These are phyloP conservation scores for Verbena officinalis DNA, from an alignment of 257 asterid genomes.

Conservation along the genomic window DNA sequence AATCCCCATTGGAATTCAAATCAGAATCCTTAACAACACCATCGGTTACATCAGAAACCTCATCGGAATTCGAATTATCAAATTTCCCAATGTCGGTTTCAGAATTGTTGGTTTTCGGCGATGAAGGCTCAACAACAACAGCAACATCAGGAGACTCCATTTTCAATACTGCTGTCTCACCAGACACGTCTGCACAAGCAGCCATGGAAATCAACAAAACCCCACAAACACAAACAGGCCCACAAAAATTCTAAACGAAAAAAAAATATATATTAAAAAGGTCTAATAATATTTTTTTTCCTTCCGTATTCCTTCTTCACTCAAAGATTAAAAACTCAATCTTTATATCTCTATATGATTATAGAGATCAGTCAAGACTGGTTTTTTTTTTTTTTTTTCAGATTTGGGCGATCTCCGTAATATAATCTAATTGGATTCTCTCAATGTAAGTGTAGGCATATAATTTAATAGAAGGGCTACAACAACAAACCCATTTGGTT, in stretches of 20 bases:
- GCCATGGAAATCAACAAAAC: constrained; percentile 61
- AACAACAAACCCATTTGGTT: constrained; percentile 43
- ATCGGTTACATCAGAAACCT: constrained; percentile 33
- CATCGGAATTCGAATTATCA: constrained; percentile 39
- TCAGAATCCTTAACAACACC: constrained; percentile 54
- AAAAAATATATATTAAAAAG: constrained; percentile 18
- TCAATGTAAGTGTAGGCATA: constrained; percentile 6
- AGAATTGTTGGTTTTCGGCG: constrained; percentile 40
- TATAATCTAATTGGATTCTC: constrained; percentile 38
- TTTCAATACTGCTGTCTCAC: constrained; percentile 56
- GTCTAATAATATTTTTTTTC: constrained; percentile 14
- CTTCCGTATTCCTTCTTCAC: constrained; percentile 20
- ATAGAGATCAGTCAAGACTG: constrained; percentile 49
- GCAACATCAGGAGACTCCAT: constrained; percentile 44
- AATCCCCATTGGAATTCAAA: constrained; percentile 40
- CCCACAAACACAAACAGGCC: constrained; percentile 30
- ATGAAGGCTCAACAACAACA: constrained; percentile 40
- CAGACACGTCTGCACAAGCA: constrained; percentile 74
- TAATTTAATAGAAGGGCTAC: constrained; percentile 25
- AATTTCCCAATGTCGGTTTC: constrained; percentile 28
- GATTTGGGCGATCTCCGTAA: constrained; percentile 42
- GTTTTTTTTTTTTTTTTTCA: constrained; percentile 32
- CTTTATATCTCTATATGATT: constrained; percentile 33
- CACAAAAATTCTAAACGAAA: neutral
- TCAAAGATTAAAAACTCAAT: constrained; percentile 39